Base-by-base conservation (phyloP, 495 filamentous ascomycete species). In the Lasiosphaeris hirsuta region DNA sequence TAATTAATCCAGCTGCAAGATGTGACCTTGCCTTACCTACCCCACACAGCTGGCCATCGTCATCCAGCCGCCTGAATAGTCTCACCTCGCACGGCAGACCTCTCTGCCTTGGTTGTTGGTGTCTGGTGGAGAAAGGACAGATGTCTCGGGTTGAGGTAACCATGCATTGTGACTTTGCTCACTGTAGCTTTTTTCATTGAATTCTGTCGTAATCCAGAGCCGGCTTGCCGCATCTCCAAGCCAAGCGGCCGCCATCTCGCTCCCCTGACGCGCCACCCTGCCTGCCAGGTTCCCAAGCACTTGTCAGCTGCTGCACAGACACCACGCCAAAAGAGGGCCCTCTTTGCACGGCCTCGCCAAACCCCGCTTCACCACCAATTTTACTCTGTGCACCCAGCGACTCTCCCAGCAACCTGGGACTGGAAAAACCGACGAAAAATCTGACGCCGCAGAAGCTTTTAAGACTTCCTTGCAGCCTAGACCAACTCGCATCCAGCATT, bases 361-460 rank as follows among this genome's bases (percentile, higher is more conserved):
- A 63, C 63, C 58, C 60, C 66, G 60, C 63, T 65, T 58, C 63
- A 55, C 55, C 61, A 58, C 56, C 58, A 50, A 63, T 64, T 65
- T 63, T 65, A 45, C 61, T 58, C 58, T 53, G 59, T 58, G 61
- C 60, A 57, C 62, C 50, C 38, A 59, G 41, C 56, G 46, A 63
- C 30, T 52, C 30, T 33, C 51, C 52, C 61, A 59, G 39, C 51
- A 50, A 54, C 50, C 36, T 38, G 51, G 51, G 46, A 60, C 54
- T 40, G 17, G 37, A 45, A 50, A 54, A 40, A 7, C 44, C 55
- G 57, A 46, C 57, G 46, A 52, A 59, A 59, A 52, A 49, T 15
- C 51, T 33, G 17, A 33, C 23, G 38, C 13, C 39, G 51, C 38
- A 33, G 23, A 54, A 44, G 39, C 10, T 10, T 10, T 42, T 33